phyloP scores from a whole-genome alignment of 2,329 filamentous ascomycete species.

The Fusarium zealandicum region DNA sequence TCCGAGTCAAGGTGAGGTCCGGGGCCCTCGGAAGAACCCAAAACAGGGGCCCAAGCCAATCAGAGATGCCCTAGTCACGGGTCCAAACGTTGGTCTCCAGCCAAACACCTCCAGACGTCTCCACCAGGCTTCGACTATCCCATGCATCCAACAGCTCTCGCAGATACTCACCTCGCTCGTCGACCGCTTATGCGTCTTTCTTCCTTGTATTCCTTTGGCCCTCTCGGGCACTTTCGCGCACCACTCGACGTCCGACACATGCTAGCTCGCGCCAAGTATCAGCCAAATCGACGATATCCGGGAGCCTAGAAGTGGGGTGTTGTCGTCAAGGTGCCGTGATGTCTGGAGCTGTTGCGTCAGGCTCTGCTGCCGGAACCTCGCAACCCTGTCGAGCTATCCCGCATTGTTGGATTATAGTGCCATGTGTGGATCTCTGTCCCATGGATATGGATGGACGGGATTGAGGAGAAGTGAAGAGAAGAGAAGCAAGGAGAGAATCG shows the following conservation, averaged over 20 bases:
- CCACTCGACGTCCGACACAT: constrained; percentile 33
- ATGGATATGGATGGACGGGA: not conserved
- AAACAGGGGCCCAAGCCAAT: constrained; percentile 20
- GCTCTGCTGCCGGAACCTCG: not conserved
- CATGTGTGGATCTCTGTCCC: not conserved
- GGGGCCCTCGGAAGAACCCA: not conserved
- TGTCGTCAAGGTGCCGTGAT: not conserved
- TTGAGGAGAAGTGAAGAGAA: not conserved
- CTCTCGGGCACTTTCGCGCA: constrained; percentile 14
- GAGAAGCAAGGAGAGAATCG: not conserved
- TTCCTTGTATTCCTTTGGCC: constrained; percentile 3
- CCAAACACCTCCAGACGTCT: constrained; percentile 11
- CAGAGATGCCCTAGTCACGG: constrained; percentile 1
- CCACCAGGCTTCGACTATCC: constrained; percentile 17
- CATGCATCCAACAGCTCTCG: constrained; percentile 10
- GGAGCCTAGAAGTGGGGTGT: constrained; percentile 2
- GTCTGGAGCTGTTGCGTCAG: not conserved
- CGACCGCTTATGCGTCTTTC: constrained; percentile 25
- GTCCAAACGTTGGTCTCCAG: constrained; percentile 4
- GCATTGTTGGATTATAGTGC: not conserved
- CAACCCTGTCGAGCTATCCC: not conserved
- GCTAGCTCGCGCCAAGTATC: constrained; percentile 18
- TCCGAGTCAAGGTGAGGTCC: constrained; percentile 1
- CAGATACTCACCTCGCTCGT: constrained; percentile 11
- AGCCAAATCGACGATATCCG: constrained; percentile 1